Base-by-base conservation (phyloP, 73 alveolate genomes). In the Paramecium caudatum region DNA sequence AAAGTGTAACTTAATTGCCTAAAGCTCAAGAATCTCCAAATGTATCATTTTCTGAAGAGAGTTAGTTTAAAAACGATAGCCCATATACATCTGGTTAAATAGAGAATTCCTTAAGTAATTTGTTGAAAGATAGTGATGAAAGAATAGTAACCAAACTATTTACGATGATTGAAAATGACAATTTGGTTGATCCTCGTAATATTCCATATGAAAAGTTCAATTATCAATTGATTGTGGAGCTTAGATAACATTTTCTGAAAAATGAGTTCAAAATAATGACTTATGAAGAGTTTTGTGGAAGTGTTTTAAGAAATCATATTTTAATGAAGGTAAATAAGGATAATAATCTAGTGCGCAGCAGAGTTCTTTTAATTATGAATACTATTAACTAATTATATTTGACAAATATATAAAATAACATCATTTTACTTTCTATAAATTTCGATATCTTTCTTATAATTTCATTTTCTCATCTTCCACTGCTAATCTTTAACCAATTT, bases 31-130 rank as follows among this genome's bases (percentile, higher is more conserved):
- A 74, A 15, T 41, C 69, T 74, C 88, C 88, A 17, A 74, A 74
- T 65, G 65, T 74, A 27, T 74, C 88, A 37, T 74, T 74, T 74
- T 74, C 88, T 37, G 88, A 74, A 19, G 88, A 74, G 47, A 74
- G 65, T 74, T 74, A 74, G 47, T 74, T 74, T 74, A 41, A 74
- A 74, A 74, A 74, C 30, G 88, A 74, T 37, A 74, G 47, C 15
- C 32, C 50, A 41, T 74, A 74, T 74, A 74, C 88, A 21, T 27
- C 43, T 36, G 69, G 32, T 13, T 13, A 74, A 45, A 68, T 36
- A n/a, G 88, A 74, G 3, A 43, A 36, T 37, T 74, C 32, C 2
- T 21, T 74, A 39, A 41, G 17, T 37, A 13, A 74, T 36, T 17
- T 45, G 43, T 36, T 47, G n/a, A 74, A 74, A 21, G 69, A 74